A percentile compares a stretch with the other conserved stretches of the same genome.
Evolutionary conservation across 371 early-diverging fungal species (phyloP).

Genomic region (Mucor racemosus): DNA sequence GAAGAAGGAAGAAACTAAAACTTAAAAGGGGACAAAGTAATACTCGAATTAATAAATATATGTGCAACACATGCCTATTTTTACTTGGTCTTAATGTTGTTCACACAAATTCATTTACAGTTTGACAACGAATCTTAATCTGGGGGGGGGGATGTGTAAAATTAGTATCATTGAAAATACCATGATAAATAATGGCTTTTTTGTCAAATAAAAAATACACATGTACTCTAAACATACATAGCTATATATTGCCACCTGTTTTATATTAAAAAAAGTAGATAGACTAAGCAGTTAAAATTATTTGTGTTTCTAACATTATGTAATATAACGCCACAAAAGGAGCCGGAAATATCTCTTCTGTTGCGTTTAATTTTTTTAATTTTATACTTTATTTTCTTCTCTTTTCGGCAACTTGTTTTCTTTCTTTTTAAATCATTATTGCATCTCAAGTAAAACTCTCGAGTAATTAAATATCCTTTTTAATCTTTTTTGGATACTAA

Average conservation of each 20-base stretch:
- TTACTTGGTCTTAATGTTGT: not conserved
- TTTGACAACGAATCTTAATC: not conserved
- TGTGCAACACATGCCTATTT: not conserved
- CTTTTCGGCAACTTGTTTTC: conserved; percentile 27
- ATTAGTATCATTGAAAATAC: too few relatives aligned
- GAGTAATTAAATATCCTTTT: not conserved
- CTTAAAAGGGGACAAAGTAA: not conserved
- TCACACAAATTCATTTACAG: not conserved
- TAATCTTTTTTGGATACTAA: not conserved
- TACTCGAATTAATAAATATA: not conserved
- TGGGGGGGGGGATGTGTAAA: not conserved
- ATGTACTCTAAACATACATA: not conserved
- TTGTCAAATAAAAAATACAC: not conserved
- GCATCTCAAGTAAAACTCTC: not conserved
- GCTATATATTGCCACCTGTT: not conserved
- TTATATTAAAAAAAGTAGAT: not conserved
- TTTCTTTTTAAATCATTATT: not conserved
- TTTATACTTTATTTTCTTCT: conserved; percentile 7
- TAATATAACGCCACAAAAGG: not conserved
- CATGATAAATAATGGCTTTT: not conserved
- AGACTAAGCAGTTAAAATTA: not conserved
- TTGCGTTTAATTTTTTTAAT: not conserved
- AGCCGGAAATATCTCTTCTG: conserved; percentile 2
- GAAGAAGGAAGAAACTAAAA: not conserved
- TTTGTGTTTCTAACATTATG: not conserved